These are phyloP conservation scores for Nicotiana sylvestris DNA, from an alignment of 257 asterid genomes.

Conservation along the genomic window DNA sequence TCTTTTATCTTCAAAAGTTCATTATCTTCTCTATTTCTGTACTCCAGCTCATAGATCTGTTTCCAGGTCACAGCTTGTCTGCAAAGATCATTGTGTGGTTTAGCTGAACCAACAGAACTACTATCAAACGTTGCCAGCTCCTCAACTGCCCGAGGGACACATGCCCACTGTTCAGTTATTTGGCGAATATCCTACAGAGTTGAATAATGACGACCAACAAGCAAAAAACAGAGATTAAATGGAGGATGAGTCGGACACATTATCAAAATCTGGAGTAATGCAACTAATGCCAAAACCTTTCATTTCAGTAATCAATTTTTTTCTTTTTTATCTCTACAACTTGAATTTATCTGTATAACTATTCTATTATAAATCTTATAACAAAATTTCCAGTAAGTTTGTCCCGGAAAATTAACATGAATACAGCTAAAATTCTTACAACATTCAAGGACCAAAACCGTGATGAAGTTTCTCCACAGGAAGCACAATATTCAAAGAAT, in stretches of 20 bases:
- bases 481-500: background rate
- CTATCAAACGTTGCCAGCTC: slow-evolving; percentile 53
- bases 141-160: slow-evolving; percentile 74
- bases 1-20: slow-evolving; percentile 21
- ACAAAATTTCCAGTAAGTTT: background rate
- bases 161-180: slow-evolving; percentile 72
- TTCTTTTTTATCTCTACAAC: background rate
- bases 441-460: background rate
- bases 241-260: background rate
- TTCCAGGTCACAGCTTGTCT: slow-evolving; percentile 61
- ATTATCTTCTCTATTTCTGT: slow-evolving; percentile 40
- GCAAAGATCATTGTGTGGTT: slow-evolving; percentile 44
- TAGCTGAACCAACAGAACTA: slow-evolving; percentile 15
- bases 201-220: background rate
- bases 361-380: background rate
- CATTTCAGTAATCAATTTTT: background rate
- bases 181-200: slow-evolving; percentile 42
- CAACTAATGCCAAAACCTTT: background rate
- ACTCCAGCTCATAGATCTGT: slow-evolving; percentile 68
- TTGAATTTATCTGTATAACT: background rate
- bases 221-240: background rate
- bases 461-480: background rate
- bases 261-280: background rate
- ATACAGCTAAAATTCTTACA: background rate
- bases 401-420: background rate